phyloP scores from a whole-genome alignment of 23 red algal species.

The Chondrus crispus region DNA sequence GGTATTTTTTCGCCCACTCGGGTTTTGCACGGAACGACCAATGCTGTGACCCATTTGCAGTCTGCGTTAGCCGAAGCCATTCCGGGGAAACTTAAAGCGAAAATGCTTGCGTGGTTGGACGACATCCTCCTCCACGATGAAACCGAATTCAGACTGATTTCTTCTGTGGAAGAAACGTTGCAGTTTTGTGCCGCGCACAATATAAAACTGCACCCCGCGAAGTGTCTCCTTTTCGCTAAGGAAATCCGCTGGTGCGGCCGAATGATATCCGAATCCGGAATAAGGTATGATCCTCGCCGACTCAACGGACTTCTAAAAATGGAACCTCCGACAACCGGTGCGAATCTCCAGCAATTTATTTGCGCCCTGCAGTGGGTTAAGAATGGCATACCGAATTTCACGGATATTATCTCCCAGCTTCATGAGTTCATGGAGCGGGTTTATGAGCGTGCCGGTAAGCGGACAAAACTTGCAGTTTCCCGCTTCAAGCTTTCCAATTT shows the following conservation, averaged over 20 bases:
- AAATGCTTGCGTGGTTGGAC: background rate
- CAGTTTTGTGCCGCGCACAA: background rate
- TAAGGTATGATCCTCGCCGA: background rate
- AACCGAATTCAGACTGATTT: background rate
- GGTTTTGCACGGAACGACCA: slow-evolving; percentile 5
- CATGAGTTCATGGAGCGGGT: background rate
- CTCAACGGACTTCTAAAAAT: background rate
- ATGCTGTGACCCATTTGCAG: background rate
- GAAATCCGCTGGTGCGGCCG: background rate
- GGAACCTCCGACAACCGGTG: background rate
- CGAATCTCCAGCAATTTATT: background rate
- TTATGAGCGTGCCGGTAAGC: background rate
- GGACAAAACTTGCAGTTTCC: background rate
- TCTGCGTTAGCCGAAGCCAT: background rate
- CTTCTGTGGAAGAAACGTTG: background rate
- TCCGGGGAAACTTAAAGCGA: background rate
- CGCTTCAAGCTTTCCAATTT: background rate
- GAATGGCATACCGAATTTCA: background rate
- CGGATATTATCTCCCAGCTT: background rate
- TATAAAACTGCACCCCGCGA: background rate
- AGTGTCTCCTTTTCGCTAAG: background rate
- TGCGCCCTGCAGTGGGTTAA: background rate
- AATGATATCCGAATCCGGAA: background rate
- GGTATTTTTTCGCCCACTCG: slow-evolving; percentile 2
- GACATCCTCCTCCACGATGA: background rate